Conservation (phyloP, 106 monocot genomes). For the Vanilla planifolia region DNA sequence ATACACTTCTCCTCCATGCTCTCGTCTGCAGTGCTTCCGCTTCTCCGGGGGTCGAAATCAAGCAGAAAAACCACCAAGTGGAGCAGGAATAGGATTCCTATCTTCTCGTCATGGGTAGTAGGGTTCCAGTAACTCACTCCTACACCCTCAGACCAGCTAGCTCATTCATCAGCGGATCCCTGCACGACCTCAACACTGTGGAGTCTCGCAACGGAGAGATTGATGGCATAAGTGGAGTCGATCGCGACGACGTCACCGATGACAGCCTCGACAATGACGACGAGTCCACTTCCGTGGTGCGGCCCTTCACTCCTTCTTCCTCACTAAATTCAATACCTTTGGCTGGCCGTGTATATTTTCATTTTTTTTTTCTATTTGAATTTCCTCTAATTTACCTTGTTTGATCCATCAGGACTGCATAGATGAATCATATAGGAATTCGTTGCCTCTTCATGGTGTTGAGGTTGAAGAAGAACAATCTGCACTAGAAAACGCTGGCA, state of each 20-base stretch:
- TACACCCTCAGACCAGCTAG: conserved; percentile 33
- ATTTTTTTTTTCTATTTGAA: not conserved
- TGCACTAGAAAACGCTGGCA: conserved; percentile 44
- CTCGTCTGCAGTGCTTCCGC: not conserved
- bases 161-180: conserved; percentile 45
- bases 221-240: conserved; percentile 74
- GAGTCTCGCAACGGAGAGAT: conserved; percentile 49
- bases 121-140: conserved; percentile 52
- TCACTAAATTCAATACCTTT: not conserved
- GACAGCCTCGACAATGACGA: conserved; percentile 77
- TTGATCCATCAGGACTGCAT: conserved; percentile 60
- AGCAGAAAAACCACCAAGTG: not conserved
- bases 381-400: conserved; percentile 1
- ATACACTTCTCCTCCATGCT: no score
- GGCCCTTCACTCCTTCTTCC: not conserved
- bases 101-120: conserved; percentile 25
- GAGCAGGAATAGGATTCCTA: not conserved
- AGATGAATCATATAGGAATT: conserved; percentile 60
- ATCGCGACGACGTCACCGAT: conserved; percentile 65
- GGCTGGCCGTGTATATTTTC: not conserved
- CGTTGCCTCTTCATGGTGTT: conserved; percentile 56
- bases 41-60: not conserved
- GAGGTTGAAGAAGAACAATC: conserved; percentile 60
- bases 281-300: conserved; percentile 70
- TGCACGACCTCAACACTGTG: conserved; percentile 73